Base-by-base conservation (phyloP, 306 rosid genomes). In the Castanea sativa region DNA sequence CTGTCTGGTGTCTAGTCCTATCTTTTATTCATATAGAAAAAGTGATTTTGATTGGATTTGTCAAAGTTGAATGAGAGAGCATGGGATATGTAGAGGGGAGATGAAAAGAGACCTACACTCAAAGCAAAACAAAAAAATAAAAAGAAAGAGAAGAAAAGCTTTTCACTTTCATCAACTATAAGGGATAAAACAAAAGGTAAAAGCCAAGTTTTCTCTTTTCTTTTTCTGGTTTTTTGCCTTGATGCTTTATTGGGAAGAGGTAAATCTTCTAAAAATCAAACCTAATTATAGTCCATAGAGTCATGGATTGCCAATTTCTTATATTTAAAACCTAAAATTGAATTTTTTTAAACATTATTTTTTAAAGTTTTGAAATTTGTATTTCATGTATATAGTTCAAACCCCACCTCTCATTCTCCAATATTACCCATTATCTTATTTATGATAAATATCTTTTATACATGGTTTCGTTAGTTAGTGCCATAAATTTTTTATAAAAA, bases 161-260 rank as follows among this genome's bases (percentile, higher is more conserved):
- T 55, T 57, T 80, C 57, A 45, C 29, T 55, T 57, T 80, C 57
- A 45, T 43, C 27, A 6, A 30, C 29, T 43, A 74, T 68, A 74
- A 15, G 19, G 29, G 60, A n/a, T 21, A 41, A 49, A 61, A 61
- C 60, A 73, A 81, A 71, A 75, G 71, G 63, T 49, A 49, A 49
- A 79, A 63, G 65, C 72, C 25, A 33, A 33, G 12, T 33, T 68
- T 68, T 68, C 72, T 35, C 16, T n/a, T 68, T 68, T 35, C 20
- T 35, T 19, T 35, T 19, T 67, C 16, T 49, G 2, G 53, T 49
- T 10, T 49, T 49, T 49, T 49, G 53, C 53, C 53, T 13, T 10
- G 5, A 49, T 49, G 53, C 80, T 83, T 55, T 79, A 71, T 64
- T 41, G 80, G 80, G 74, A 32, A 76, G 72, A 51, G 81, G 70